Evolutionary conservation across 75 land plant genomes (phyloP).

Genomic region (Pinus tabuliformis): DNA sequence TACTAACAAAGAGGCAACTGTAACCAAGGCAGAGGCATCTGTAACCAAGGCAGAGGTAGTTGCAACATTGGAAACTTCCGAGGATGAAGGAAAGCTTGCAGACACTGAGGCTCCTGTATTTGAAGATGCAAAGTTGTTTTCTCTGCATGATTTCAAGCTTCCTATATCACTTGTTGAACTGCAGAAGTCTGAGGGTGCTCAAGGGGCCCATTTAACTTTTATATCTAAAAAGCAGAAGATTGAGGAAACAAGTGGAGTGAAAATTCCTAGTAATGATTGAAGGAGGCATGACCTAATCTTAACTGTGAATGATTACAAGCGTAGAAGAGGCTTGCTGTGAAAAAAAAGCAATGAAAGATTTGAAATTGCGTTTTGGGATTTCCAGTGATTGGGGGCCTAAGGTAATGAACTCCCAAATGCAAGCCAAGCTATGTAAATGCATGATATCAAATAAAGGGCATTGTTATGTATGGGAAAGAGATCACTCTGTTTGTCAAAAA

Average conservation of each 20-base stretch:
- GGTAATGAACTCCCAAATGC: no score
- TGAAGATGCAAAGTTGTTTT: slow-evolving; percentile 52
- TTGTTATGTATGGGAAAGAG: no score
- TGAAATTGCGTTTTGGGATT: no score
- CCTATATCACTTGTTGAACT: slow-evolving; percentile 60
- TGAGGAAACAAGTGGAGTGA: slow-evolving; percentile 75
- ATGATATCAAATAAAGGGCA: no score
- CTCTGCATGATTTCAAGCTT: slow-evolving; percentile 76
- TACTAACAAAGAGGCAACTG: not conserved
- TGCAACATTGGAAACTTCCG: slow-evolving; percentile 54
- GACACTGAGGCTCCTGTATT: slow-evolving; percentile 78
- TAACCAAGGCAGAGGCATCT: not conserved
- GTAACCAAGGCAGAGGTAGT: no score
- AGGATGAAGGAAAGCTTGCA: slow-evolving; percentile 72
- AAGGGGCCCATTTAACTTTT: slow-evolving; percentile 71
- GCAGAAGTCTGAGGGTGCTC: slow-evolving; percentile 78
- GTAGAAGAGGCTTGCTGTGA: slow-evolving; percentile 83
- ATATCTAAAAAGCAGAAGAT: slow-evolving; percentile 80
- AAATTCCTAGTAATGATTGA: slow-evolving; percentile 81
- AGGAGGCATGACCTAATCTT: slow-evolving; percentile 77
- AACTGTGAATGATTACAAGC: slow-evolving; percentile 91
- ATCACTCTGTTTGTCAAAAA: no score
- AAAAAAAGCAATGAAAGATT: no score
- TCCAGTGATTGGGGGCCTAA: no score
- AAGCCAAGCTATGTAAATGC: no score